Conservation (phyloP, 2,329 filamentous ascomycete species). For the Seiridium unicorne region DNA sequence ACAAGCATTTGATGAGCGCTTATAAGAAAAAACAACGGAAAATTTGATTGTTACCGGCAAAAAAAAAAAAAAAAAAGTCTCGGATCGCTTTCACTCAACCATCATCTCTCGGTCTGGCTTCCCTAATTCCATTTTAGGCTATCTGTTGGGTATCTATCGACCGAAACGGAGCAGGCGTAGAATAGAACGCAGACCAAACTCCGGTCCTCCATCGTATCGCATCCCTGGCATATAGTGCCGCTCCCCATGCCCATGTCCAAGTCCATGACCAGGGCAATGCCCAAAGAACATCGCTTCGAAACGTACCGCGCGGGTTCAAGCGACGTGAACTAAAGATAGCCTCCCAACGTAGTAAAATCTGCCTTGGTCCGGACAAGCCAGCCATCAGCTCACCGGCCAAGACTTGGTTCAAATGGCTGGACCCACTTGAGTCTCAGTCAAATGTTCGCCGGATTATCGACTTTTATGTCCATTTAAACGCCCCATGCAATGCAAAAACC, state of each 20-base stretch:
- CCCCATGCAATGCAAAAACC: conserved; percentile 6
- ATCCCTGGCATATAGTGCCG: neutral
- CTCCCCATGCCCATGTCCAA: neutral
- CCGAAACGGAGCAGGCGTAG: neutral
- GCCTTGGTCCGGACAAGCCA: neutral
- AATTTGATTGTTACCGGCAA: no score
- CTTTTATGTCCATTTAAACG: conserved; percentile 3
- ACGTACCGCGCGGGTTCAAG: no score
- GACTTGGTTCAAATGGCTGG: neutral
- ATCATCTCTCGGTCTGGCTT: neutral
- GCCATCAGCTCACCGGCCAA: neutral
- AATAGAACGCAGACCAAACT: neutral
- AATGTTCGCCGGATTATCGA: neutral
- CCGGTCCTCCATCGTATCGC: neutral
- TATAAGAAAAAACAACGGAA: no score
- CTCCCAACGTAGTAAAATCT: no score
- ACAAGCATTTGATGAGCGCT: no score
- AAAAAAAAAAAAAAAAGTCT: no score
- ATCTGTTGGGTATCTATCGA: conserved; percentile 7
- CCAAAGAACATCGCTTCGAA: no score
- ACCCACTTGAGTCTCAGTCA: neutral
- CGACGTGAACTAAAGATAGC: no score
- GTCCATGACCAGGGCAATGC: neutral
- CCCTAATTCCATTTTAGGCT: neutral
- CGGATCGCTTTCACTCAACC: neutral